Evolutionary conservation across 1,139 yeast species (phyloP).

Genomic region (Geotrichum phurueaensis): DNA sequence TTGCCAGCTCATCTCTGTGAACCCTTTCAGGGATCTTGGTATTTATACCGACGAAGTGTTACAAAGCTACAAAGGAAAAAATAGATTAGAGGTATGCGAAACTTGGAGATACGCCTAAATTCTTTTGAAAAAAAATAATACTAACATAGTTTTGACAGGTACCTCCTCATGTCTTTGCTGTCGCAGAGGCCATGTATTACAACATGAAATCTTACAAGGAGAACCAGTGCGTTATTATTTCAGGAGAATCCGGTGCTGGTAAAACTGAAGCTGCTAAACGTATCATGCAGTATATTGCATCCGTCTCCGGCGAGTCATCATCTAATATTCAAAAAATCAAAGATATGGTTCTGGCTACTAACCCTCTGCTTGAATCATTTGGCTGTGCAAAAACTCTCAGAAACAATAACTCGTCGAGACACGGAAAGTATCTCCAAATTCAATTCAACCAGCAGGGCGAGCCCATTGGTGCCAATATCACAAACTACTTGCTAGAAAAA

Average conservation of each 20-base stretch:
- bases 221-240: conserved; percentile 94
- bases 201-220: conserved; percentile 91
- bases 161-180: conserved; percentile 98
- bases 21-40: conserved; percentile 94
- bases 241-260: conserved; percentile 99
- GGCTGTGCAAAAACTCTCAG: conserved; percentile 98
- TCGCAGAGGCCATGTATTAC: conserved; percentile 95
- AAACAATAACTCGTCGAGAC: conserved; percentile 94
- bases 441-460: conserved; percentile 74
- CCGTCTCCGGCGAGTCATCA: conserved; percentile 60
- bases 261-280: conserved; percentile 98
- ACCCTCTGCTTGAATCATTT: conserved; percentile 90
- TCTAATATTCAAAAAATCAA: conserved; percentile 75
- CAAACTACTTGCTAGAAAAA: conserved; percentile 89
- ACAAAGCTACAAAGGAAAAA: conserved; percentile 79
- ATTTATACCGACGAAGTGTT: conserved; percentile 78
- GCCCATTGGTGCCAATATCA: conserved; percentile 93
- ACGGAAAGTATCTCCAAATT: conserved; percentile 93
- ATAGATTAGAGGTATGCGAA: conserved; percentile 64
- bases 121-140: not conserved
- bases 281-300: conserved; percentile 96
- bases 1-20: conserved; percentile 72
- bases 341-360: conserved; percentile 97
- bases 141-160: conserved; percentile 31
- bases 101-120: not conserved